Percentiles rank a stretch among this genome's conserved stretches.
Conservation (phyloP, 805 yeast genomes). For the Saccharomycopsis fodiens region DNA sequence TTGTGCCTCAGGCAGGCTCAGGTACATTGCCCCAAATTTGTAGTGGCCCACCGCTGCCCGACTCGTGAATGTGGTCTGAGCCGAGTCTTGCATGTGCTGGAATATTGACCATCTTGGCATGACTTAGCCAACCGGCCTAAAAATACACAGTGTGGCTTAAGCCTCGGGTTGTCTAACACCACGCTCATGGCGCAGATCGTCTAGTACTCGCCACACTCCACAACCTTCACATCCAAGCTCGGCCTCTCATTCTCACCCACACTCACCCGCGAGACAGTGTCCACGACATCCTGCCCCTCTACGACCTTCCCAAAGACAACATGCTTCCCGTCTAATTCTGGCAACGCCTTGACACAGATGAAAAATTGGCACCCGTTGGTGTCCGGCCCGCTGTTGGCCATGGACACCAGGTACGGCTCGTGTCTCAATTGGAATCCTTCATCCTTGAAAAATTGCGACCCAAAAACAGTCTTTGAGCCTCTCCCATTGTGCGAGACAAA, state of each 20-base stretch:
- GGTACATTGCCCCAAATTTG: too few relatives aligned
- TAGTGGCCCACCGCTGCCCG: too few relatives aligned
- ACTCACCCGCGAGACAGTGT: constrained; percentile 25
- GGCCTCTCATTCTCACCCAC: constrained; percentile 28
- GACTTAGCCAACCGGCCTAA: too few relatives aligned
- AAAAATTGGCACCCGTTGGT: constrained; percentile 43
- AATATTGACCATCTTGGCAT: too few relatives aligned
- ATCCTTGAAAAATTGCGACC: constrained; percentile 34
- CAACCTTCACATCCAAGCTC: constrained; percentile 22
- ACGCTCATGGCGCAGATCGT: neutral
- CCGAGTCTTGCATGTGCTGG: too few relatives aligned
- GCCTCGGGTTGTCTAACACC: neutral
- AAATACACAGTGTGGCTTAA: too few relatives aligned
- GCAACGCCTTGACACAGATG: constrained; percentile 29
- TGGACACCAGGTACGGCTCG: constrained; percentile 27
- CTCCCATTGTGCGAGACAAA: constrained; percentile 38
- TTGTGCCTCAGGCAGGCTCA: too few relatives aligned
- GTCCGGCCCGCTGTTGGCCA: constrained; percentile 39
- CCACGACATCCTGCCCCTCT: constrained; percentile 32
- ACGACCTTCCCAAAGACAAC: constrained; percentile 43
- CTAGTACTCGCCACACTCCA: constrained; percentile 30
- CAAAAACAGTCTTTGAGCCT: constrained; percentile 37
- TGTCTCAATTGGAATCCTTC: constrained; percentile 34
- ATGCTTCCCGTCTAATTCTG: constrained; percentile 38
- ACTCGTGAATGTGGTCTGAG: too few relatives aligned